Base-by-base conservation (phyloP, 2,329 filamentous ascomycete species). In the Aureobasidium melanogenum region DNA sequence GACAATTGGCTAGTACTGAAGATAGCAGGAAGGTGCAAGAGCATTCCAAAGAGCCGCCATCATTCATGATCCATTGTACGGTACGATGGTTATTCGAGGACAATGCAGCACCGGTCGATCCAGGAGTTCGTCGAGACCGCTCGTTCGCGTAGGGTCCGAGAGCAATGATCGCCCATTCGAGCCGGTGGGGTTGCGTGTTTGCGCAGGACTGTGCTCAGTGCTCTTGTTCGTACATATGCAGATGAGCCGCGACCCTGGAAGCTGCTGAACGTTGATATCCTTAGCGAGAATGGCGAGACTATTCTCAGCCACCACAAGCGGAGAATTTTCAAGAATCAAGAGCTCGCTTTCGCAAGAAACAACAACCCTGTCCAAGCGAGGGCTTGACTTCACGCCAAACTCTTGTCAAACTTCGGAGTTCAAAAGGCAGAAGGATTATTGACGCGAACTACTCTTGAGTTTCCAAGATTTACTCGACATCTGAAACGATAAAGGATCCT, bases 221-320 rank as follows among this genome's bases (percentile, higher is more conserved):
- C 52, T 44, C n/a, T n/a, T n/a, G n/a, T n/a, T n/a, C 44, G 52
- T 55, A 44, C n/a, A n/a, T n/a, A 12, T 10, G 52, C 52, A 24
- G 52, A 26, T 24, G 28, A 56, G 52, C 52, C 38, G 28, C 19
- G 34, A 22, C 36, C 51, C 36, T 41, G 36, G 24, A 32, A 38
- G 28, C 52, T 56, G 52, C 22, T 22, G 17, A 41, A 32, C n/a
- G 26, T n/a, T 44, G 32, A 56, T 56, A 17, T 34, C 10, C 34
- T 44, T 56, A 56, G 52, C 52, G 52, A 56, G 52, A 44, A 34
- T 30, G 7, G 26, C 38, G 52, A 56, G 39, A 44, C 52, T 24
- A 34, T 26, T 24, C 3, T 10, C 39, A 56, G 52, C 52, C 52
- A 56, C 52, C 26, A 32, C n/a, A 34, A 54, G 50, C 36, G 52